Evolutionary conservation across 2,329 filamentous ascomycete species (phyloP).

Genomic region (Aspergillus sp.): DNA sequence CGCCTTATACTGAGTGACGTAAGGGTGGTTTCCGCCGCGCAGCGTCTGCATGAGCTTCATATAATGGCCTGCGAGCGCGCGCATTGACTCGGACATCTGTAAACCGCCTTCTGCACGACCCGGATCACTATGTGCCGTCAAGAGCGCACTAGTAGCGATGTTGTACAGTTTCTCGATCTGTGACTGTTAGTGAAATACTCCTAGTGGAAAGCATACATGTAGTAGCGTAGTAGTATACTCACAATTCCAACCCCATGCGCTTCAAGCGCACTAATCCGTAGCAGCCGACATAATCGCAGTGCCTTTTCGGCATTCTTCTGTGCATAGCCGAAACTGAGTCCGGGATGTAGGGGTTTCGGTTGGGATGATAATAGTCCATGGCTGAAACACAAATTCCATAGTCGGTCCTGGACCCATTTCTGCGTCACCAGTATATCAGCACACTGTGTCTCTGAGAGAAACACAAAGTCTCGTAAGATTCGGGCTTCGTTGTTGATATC

Average conservation of each 20-base stretch:
- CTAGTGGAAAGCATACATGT: too few species aligned
- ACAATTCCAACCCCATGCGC: slow-evolving; percentile 43
- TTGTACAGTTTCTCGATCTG: slow-evolving; percentile 43
- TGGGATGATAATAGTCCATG: slow-evolving; percentile 37
- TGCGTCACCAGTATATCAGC: slow-evolving; percentile 45
- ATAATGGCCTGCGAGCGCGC: slow-evolving; percentile 30
- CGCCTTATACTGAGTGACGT: slow-evolving; percentile 32
- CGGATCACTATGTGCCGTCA: slow-evolving; percentile 23
- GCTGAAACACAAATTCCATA: slow-evolving; percentile 43
- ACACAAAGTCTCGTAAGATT: slow-evolving; percentile 21
- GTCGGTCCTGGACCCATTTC: slow-evolving; percentile 45
- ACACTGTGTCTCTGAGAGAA: slow-evolving; percentile 37
- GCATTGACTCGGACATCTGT: slow-evolving; percentile 5
- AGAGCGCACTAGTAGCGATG: slow-evolving; percentile 35
- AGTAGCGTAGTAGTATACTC: slow-evolving; percentile 10
- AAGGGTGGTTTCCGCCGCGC: slow-evolving; percentile 38
- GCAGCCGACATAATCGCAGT: slow-evolving; percentile 33
- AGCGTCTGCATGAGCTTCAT: slow-evolving; percentile 33
- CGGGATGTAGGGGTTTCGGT: slow-evolving; percentile 34
- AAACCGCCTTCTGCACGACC: too few species aligned
- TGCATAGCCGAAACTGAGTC: slow-evolving; percentile 40
- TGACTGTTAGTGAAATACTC: neutral
- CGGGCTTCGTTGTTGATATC: slow-evolving; percentile 14
- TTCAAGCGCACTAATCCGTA: slow-evolving; percentile 41
- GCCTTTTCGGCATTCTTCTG: slow-evolving; percentile 35